Percentiles rank a stretch among this genome's conserved stretches.
These are phyloP conservation scores for Calonectria pteridis DNA, from an alignment of 2,329 filamentous ascomycete species.

Conservation along the genomic window DNA sequence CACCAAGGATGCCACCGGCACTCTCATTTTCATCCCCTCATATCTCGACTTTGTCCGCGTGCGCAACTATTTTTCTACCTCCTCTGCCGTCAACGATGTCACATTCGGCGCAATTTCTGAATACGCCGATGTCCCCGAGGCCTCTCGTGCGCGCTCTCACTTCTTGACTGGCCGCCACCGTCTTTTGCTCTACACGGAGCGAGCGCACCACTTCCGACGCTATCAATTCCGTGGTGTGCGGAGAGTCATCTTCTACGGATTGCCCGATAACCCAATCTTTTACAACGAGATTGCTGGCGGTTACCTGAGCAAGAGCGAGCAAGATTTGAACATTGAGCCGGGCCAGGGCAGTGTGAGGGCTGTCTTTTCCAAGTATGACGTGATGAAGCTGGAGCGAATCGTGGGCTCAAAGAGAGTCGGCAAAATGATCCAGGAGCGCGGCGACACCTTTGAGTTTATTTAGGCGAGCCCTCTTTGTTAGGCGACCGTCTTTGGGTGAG, in stretches of 20 bases:
- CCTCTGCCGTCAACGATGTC: constrained; percentile 64
- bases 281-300: constrained; percentile 82
- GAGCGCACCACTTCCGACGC: constrained; percentile 97
- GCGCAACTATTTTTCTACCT: constrained; percentile 90
- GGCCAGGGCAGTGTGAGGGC: constrained; percentile 71
- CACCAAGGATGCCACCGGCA: constrained; percentile 73
- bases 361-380: constrained; percentile 91
- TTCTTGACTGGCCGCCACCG: constrained; percentile 87
- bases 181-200: constrained; percentile 90
- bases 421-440: constrained; percentile 85
- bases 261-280: constrained; percentile 89
- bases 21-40: constrained; percentile 89
- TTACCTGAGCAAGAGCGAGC: constrained; percentile 72
- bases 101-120: constrained; percentile 85
- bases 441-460: constrained; percentile 96
- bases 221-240: constrained; percentile 85
- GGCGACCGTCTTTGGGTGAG: too few species aligned
- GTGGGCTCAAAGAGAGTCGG: constrained; percentile 85
- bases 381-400: constrained; percentile 87
- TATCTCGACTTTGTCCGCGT: constrained; percentile 97
- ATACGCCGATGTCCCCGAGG: constrained; percentile 83
- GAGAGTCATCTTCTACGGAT: constrained; percentile 87
- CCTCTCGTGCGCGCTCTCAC: constrained; percentile 86
- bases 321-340: constrained; percentile 65
- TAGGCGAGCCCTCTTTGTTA: constrained; percentile 55